Base-by-base conservation (phyloP, 2,329 filamentous ascomycete species). In the Ophiostoma himal-ulmi region DNA sequence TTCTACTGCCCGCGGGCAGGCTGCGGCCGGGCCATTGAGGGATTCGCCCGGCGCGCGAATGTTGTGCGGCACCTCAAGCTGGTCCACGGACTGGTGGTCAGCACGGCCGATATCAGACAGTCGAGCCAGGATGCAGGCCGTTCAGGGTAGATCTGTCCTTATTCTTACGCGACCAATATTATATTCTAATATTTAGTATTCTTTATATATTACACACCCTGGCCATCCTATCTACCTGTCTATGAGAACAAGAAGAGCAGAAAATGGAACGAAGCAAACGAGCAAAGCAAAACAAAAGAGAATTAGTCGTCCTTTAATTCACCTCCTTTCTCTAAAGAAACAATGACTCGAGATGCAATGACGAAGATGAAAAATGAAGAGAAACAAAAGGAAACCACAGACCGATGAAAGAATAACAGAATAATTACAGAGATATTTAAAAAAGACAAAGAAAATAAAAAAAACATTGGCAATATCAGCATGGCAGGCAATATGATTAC, bases 41-140 rank as follows among this genome's bases (percentile, higher is more conserved):
- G 79, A 0, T 85, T 84, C 72, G 65, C 75, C 74, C 75, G 78
- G 76, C 71, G 77, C 5, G 13, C 65, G 11, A 80, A 80, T 65
- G 74, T 83, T 65, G 65, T 75, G 66, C 76, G 82, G 69, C 86
- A 88, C 73, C 72, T 86, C 67, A 79, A 76, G 71, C 75, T 78
- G 6, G 75, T 80, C 14, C 85, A 87, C 74, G 60, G 60, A 14
- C 60, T 41, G 11, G 65, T 22, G 26, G 39, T 6, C 13, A 67
- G 22, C 64, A 37, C 36, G 64, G 39, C 64, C 30, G 60, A 64
- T 6, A 37, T 64, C 14, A 11, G 22, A 30, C 52, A 22, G 57
- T 34, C 57, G 57, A 30, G 22, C 57, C 30, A 37, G 8, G 60
- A 8, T 17, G 17, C 17, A 13, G 52, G n/a, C 52, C 52, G 52